Percentiles rank a stretch among this genome's conserved stretches.
Conservation (phyloP, 139 green algal genomes). For the Picochlorum sp. region DNA sequence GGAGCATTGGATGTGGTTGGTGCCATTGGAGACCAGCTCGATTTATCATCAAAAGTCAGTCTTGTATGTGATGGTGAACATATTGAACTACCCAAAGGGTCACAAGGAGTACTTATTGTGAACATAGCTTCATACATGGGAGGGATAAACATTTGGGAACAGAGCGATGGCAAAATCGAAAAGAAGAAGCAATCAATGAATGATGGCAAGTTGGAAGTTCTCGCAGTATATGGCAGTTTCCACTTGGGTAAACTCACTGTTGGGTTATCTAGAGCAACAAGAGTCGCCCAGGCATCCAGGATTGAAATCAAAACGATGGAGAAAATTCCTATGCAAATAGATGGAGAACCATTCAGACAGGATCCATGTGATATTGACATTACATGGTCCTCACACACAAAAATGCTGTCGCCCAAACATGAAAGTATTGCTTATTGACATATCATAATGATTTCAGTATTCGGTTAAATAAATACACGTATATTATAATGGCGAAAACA, state of each 20-base stretch:
- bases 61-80: conserved; percentile 55
- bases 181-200: conserved; percentile 23
- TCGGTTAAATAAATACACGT: background rate
- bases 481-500: conserved; percentile 2
- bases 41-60: conserved; percentile 44
- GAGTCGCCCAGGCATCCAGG: conserved; percentile 48
- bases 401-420: conserved; percentile 49
- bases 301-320: conserved; percentile 28
- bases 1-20: conserved; percentile 55
- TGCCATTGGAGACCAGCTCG: conserved; percentile 17
- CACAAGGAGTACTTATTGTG: conserved; percentile 59
- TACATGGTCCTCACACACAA: conserved; percentile 21
- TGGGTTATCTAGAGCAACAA: conserved; percentile 45
- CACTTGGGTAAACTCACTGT: conserved; percentile 74
- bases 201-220: conserved; percentile 53
- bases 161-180: background rate
- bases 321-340: conserved; percentile 58
- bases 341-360: conserved; percentile 74
- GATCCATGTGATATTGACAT: conserved; percentile 23
- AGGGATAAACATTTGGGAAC: conserved; percentile 45
- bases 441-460: conserved; percentile 5
- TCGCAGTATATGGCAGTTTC: conserved; percentile 58
- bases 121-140: conserved; percentile 73
- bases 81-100: conserved; percentile 45
- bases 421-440: conserved; percentile 29